Evolutionary conservation across 495 filamentous ascomycete species (phyloP), one percentile per base, ranked within the genome.

Genomic region (Recurvomyces mirabilis): DNA sequence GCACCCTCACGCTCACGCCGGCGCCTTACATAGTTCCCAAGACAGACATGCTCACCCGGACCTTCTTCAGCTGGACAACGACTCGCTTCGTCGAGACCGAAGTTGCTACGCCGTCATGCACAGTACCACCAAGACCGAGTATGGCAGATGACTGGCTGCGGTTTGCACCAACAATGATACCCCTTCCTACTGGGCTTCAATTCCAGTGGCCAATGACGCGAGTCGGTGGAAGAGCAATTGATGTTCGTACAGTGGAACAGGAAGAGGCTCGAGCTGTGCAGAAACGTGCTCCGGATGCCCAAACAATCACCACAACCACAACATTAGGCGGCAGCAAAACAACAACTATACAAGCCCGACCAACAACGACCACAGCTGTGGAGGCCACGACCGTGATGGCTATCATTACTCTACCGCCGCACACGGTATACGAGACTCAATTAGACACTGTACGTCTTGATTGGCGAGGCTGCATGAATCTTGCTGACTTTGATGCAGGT

Each of bases 271-370:
- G 5, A 21, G 10, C 15, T 17, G 21, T 5, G 11, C 17, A 39
- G 17, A 41, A 30, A 7, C 45, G 45, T 20, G 39, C 17, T 22
- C 17, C 38, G 2, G 46, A 49, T 32, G 25, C 37, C 20, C n/a
- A 37, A 2, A 35, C 32, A 5, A 23, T 49, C 10, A 49, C 46
- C 11, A 23, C 23, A 5, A 41, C 38, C 2, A 24, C 38, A 3
- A 33, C 26, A 25, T 18, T 31, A 1, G 26, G 38, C 9, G 32
- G 22, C 30, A 23, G 42, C 26, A 33, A 17, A 17, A 49, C 26
- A 15, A 12, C 7, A 23, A 40, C 37, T 3, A 23, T 40, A 9
- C 24, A 2, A 14, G 15, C 17, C 6, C 14, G n/a, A 12, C 9
- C 37, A 20, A 26, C 37, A 18, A 41, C 46, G 3, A 24, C 25